A percentile compares a stretch with the other conserved stretches of the same genome.
Conservation (phyloP, 768 basidiomycete species). For the Boletus sp. region DNA sequence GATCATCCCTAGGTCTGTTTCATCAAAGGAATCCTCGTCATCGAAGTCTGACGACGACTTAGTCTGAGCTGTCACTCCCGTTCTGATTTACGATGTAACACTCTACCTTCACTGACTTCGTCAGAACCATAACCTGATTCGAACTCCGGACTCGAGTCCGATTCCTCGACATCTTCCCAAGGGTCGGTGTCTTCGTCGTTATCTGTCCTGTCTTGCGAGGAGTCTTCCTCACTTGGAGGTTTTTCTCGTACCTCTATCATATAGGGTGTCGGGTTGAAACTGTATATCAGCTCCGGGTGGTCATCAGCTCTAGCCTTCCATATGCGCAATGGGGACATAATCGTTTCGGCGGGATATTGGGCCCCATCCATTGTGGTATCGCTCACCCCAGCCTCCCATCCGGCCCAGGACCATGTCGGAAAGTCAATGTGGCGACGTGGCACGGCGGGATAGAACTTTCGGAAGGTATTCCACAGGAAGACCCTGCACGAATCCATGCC, state of each 20-base stretch:
- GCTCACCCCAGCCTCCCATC: conserved; percentile 5
- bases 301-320: conserved; percentile 6
- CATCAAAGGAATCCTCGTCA: not conserved
- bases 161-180: not conserved
- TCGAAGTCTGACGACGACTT: not conserved
- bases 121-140: not conserved
- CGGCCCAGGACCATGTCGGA: conserved; percentile 13
- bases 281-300: conserved; percentile 4
- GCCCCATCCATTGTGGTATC: not conserved
- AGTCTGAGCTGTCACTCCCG: not conserved
- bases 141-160: not conserved
- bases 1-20: not conserved
- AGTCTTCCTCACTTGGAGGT: not conserved
- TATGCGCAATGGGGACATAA: conserved; percentile 8
- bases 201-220: not conserved
- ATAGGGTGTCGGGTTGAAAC: conserved; percentile 1
- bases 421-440: conserved; percentile 4
- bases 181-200: not conserved
- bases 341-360: not conserved
- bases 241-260: not conserved
- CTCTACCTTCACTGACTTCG: not conserved
- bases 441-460: conserved; percentile 10
- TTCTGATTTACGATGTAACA: not conserved
- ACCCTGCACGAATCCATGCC: conserved; percentile 15
- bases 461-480: conserved; percentile 9